Conservation (phyloP, 495 filamentous ascomycete genomes). For the Sporormia fimetaria region DNA sequence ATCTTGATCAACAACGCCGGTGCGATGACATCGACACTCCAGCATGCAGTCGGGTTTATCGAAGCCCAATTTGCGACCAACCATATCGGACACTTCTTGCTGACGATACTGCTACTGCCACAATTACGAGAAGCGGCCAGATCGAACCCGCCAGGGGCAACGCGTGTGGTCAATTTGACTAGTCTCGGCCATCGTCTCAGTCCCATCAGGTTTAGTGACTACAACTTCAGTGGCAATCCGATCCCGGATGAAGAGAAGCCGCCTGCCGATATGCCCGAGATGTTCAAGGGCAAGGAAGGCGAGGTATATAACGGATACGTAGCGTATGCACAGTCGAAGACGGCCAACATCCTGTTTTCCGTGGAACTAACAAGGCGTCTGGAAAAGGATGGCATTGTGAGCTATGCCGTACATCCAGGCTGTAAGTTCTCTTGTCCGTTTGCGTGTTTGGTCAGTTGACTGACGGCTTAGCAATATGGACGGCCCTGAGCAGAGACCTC, state of each 20-base stretch:
- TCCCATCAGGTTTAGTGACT: conserved; percentile 23
- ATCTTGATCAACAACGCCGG: conserved; percentile 26
- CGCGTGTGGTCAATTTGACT: conserved; percentile 20
- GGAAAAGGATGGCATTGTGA: conserved; percentile 15
- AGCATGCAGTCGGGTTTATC: conserved; percentile 28
- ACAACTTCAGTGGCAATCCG: conserved; percentile 21
- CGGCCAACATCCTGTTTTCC: conserved; percentile 22
- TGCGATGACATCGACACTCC: conserved; percentile 4
- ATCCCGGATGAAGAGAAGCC: conserved; percentile 19
- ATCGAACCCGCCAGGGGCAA: conserved; percentile 8
- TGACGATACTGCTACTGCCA: conserved; percentile 20
- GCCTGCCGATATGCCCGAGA: background rate
- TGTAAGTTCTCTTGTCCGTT: conserved; percentile 9
- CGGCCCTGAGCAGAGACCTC: conserved; percentile 15
- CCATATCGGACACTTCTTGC: conserved; percentile 24
- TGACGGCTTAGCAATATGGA: conserved; percentile 17
- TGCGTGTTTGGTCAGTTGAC: background rate
- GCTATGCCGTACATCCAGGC: conserved; percentile 24
- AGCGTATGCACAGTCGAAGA: conserved; percentile 23
- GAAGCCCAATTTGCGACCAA: conserved; percentile 47
- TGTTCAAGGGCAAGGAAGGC: conserved; percentile 2
- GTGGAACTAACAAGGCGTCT: conserved; percentile 9
- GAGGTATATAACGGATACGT: conserved; percentile 20
- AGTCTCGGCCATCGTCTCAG: conserved; percentile 18
- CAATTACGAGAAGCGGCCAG: conserved; percentile 6